phyloP scores from a whole-genome alignment of 2,329 filamentous ascomycete genomes.

The Epichloe baconii region DNA sequence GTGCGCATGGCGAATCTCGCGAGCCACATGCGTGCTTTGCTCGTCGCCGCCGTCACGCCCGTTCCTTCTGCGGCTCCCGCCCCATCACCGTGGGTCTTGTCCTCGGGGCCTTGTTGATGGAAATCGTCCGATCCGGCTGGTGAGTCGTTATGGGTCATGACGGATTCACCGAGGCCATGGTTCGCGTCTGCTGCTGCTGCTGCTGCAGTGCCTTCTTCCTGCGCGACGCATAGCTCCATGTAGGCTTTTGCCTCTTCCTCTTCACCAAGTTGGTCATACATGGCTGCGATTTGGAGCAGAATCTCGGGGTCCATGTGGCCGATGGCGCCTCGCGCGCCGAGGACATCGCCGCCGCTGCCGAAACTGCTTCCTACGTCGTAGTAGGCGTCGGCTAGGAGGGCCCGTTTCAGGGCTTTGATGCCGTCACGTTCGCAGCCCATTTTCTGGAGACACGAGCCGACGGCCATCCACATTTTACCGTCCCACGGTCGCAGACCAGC shows the following conservation, averaged over 20 bases:
- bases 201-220: constrained; percentile 61
- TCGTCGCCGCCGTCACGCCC: constrained; percentile 82
- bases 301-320: constrained; percentile 76
- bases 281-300: constrained; percentile 73
- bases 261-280: constrained; percentile 73
- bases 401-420: constrained; percentile 89
- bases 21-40: constrained; percentile 87
- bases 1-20: constrained; percentile 67
- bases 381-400: constrained; percentile 75
- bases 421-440: constrained; percentile 80
- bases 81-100: constrained; percentile 8
- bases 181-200: constrained; percentile 27
- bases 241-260: constrained; percentile 75
- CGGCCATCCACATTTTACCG: constrained; percentile 97
- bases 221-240: constrained; percentile 90
- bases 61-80: constrained; percentile 38
- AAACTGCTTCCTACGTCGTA: constrained; percentile 55
- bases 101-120: constrained; percentile 20
- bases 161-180: constrained; percentile 32
- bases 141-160: constrained; percentile 44
- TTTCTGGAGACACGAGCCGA: constrained; percentile 81
- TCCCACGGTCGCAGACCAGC: constrained; percentile 90
- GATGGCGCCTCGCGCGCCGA: constrained; percentile 36
- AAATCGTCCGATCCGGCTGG: constrained; percentile 24
- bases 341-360: constrained; percentile 30